Evolutionary conservation across 1,284 basidiomycete genomes (phyloP).

Genomic region (Inonotus obliquus): DNA sequence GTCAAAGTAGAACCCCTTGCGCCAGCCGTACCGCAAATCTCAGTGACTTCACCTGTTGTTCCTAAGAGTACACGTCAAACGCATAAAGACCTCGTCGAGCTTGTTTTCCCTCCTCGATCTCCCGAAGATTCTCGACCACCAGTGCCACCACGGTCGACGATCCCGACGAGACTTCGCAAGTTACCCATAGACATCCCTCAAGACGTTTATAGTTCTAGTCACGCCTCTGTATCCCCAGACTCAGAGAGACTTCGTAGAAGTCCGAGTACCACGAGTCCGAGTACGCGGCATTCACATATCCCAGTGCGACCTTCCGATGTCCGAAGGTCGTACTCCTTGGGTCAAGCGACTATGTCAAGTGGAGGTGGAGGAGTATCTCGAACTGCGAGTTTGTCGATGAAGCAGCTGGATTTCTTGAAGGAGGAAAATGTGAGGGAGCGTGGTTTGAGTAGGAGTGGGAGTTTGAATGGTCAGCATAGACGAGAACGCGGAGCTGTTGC

Average conservation of each 20-base stretch:
- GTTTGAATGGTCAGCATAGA: background rate
- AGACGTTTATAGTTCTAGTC: background rate
- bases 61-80: slow-evolving; percentile 11
- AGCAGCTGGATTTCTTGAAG: background rate
- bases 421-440: background rate
- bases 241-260: background rate
- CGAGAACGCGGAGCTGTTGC: background rate
- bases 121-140: background rate
- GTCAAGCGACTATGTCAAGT: background rate
- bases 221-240: background rate
- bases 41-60: background rate
- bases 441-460: background rate
- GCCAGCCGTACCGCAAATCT: background rate
- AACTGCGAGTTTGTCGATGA: background rate
- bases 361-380: background rate
- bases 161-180: background rate
- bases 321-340: slow-evolving; percentile 6
- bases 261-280: background rate
- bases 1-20: too few relatives aligned
- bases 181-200: background rate
- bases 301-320: slow-evolving; percentile 6
- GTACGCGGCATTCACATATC: background rate
- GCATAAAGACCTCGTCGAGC: slow-evolving; percentile 18
- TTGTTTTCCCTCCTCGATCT: slow-evolving; percentile 7
- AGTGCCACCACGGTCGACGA: background rate